phyloP scores from a whole-genome alignment of 129 eudicot genomes.

The Arctium lappa region DNA sequence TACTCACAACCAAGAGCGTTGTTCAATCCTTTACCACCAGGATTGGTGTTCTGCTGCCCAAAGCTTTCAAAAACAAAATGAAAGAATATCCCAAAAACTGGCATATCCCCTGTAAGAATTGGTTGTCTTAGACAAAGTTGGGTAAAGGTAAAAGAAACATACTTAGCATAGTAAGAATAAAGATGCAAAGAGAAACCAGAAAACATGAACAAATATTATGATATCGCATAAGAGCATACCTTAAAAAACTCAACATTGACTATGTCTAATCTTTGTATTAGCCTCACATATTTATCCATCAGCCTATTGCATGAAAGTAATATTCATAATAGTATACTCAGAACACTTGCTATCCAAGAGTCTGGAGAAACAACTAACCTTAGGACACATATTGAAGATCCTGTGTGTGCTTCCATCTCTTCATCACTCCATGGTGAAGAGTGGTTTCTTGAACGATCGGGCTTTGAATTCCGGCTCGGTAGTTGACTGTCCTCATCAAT shows the following conservation, averaged over 20 bases:
- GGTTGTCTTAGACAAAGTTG: background rate
- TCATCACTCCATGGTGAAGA: no score
- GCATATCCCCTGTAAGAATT: conserved; percentile 69
- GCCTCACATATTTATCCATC: conserved; percentile 94
- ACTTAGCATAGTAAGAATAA: background rate
- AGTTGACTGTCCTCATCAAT: no score
- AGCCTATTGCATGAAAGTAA: conserved; percentile 40
- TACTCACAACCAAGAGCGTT: conserved; percentile 68
- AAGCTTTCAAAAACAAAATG: conserved; percentile 73
- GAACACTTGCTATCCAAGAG: no score
- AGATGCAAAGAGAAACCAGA: background rate
- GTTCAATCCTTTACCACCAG: conserved; percentile 60
- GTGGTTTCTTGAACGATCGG: no score
- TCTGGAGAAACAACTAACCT: no score
- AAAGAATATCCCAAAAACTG: conserved; percentile 82
- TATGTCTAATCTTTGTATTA: conserved; percentile 87
- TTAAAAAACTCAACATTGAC: conserved; percentile 70
- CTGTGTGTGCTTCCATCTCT: no score
- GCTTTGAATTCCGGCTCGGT: no score
- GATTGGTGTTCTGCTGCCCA: conserved; percentile 50
- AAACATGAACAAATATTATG: background rate
- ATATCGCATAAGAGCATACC: no score
- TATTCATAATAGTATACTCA: conserved; percentile 27
- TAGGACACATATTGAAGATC: no score
- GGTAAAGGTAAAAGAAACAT: no score